phyloP scores from a whole-genome alignment of 257 asterid genomes.

The Echium plantagineum region DNA sequence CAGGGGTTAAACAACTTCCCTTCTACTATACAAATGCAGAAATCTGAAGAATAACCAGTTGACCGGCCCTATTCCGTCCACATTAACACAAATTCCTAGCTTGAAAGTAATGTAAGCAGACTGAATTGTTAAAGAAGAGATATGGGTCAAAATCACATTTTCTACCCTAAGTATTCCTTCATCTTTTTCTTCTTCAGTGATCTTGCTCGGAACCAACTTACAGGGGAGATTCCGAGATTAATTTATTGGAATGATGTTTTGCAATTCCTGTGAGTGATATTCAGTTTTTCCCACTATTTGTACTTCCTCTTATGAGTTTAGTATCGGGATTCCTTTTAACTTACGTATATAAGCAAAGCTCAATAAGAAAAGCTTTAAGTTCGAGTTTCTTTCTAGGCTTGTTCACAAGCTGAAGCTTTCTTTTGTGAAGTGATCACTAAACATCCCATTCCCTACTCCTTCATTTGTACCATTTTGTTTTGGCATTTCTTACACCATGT shows the following conservation, averaged over 20 bases:
- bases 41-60: slow-evolving; percentile 76
- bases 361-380: neutral
- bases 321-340: neutral
- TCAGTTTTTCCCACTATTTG: neutral
- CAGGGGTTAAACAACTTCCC: neutral
- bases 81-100: slow-evolving; percentile 87
- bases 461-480: neutral
- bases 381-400: neutral
- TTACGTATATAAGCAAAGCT: neutral
- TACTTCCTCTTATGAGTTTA: neutral
- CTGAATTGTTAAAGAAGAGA: neutral
- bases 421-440: neutral
- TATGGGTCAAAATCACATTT: neutral
- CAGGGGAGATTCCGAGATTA: slow-evolving; percentile 87
- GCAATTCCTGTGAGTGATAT: slow-evolving; percentile 69
- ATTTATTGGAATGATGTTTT: slow-evolving; percentile 96
- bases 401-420: too few relatives aligned
- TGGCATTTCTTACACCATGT: neutral
- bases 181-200: slow-evolving; percentile 31
- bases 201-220: slow-evolving; percentile 84
- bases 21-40: slow-evolving; percentile 21
- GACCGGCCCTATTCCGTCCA: slow-evolving; percentile 91
- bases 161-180: neutral
- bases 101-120: slow-evolving; percentile 74
- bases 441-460: neutral